Evolutionary conservation across 441 rosid species (phyloP).

Genomic region (Adansonia gregorii): DNA sequence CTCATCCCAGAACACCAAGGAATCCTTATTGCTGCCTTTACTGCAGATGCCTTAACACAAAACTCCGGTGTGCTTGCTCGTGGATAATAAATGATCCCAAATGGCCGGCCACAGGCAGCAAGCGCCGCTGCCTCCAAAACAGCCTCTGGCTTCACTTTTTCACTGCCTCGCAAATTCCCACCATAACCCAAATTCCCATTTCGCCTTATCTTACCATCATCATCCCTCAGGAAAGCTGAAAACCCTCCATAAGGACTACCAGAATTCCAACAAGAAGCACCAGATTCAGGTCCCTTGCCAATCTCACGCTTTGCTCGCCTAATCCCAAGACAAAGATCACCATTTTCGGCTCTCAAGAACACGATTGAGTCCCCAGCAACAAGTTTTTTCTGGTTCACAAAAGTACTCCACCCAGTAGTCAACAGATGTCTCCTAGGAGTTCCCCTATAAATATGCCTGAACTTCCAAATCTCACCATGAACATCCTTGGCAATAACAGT

Average conservation of each 20-base stretch:
- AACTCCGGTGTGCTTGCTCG: constrained; percentile 65
- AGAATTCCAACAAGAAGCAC: not conserved
- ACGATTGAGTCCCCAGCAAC: constrained; percentile 73
- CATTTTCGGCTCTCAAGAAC: constrained; percentile 56
- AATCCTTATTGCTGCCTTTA: constrained; percentile 57
- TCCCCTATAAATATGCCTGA: constrained; percentile 69
- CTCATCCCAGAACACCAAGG: constrained; percentile 60
- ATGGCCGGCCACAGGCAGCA: constrained; percentile 52
- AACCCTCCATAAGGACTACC: constrained; percentile 43
- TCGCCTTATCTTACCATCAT: constrained; percentile 37
- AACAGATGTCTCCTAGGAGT: constrained; percentile 66
- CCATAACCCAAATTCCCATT: constrained; percentile 23
- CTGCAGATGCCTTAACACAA: constrained; percentile 50
- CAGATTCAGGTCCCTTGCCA: constrained; percentile 39
- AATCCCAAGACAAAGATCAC: constrained; percentile 65
- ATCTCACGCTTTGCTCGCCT: constrained; percentile 61
- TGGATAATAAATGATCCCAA: constrained; percentile 64
- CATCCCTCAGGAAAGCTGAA: constrained; percentile 52
- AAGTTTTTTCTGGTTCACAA: constrained; percentile 64
- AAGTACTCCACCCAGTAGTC: constrained; percentile 72
- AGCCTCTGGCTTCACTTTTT: constrained; percentile 45
- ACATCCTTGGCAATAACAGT: constrained; percentile 61
- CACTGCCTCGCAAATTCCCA: constrained; percentile 31
- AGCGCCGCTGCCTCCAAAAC: constrained; percentile 58
- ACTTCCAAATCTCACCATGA: constrained; percentile 67